Conservation (phyloP, 2,329 filamentous ascomycete genomes). For the Claviceps fusiformis region DNA sequence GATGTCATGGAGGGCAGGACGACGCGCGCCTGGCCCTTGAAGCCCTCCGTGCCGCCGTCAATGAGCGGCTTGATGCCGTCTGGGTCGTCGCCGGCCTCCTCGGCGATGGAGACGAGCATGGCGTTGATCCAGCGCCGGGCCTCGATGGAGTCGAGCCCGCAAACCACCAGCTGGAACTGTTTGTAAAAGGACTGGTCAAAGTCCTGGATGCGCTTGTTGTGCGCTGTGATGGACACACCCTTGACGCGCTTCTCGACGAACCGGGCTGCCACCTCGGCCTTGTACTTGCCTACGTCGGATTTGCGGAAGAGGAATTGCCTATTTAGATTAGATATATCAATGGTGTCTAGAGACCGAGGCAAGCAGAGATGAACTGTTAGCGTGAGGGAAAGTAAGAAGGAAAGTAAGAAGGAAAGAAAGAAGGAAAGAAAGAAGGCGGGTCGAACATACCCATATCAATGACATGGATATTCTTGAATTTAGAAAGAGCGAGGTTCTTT, state of each 20-base stretch:
- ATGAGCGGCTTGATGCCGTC: conserved; percentile 88
- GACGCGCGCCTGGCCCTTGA: conserved; percentile 92
- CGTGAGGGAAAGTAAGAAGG: not conserved
- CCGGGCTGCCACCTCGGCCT: conserved; percentile 81
- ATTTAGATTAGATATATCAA: conserved; percentile 96
- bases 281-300: conserved; percentile 80
- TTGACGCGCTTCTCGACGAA: conserved; percentile 86
- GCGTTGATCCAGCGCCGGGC: conserved; percentile 98
- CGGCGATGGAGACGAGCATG: conserved; percentile 80
- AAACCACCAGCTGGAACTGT: conserved; percentile 89
- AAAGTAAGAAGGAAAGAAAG: not conserved
- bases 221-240: conserved; percentile 83
- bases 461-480: conserved; percentile 94
- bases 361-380: not conserved
- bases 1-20: conserved; percentile 86
- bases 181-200: conserved; percentile 94
- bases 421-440: not conserved
- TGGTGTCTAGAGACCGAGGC: conserved; percentile 55
- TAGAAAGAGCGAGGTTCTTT: conserved; percentile 88
- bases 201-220: conserved; percentile 92
- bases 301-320: conserved; percentile 93
- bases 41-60: conserved; percentile 93
- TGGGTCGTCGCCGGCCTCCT: conserved; percentile 50
- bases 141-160: conserved; percentile 92
- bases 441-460: conserved; percentile 80